phyloP scores from a whole-genome alignment of 2,329 filamentous ascomycete species.

The Talaromyces sp. region DNA sequence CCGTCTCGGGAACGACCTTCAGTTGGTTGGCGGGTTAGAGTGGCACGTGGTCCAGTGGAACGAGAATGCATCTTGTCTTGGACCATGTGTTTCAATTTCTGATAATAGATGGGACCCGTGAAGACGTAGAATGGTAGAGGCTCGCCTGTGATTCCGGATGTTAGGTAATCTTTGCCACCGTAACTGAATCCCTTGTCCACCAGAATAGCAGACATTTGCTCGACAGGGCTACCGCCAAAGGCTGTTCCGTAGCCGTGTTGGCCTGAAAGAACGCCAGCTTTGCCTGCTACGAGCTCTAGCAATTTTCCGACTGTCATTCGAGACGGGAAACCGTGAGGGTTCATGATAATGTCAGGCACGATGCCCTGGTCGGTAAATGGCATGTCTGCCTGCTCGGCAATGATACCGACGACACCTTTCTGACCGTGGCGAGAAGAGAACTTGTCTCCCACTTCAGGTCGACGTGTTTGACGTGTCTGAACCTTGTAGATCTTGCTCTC shows the following conservation, averaged over 20 bases:
- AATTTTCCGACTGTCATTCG: constrained; percentile 99
- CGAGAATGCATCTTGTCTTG: constrained; percentile 99
- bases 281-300: constrained; percentile 89
- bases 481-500: constrained; percentile 89
- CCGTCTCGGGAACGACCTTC: constrained; percentile 92
- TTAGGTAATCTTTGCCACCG: constrained; percentile 96
- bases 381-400: constrained; percentile 94
- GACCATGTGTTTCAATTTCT: constrained; percentile 99
- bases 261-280: constrained; percentile 83
- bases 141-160: constrained; percentile 91
- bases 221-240: constrained; percentile 79
- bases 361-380: constrained; percentile 90
- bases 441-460: constrained; percentile 95
- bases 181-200: constrained; percentile 90
- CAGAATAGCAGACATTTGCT: constrained; percentile 83
- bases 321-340: constrained; percentile 98
- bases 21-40: constrained; percentile 90
- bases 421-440: constrained; percentile 98
- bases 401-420: constrained; percentile 95
- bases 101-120: constrained; percentile 98
- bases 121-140: constrained; percentile 94
- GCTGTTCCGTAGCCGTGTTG: constrained; percentile 84
- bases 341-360: constrained; percentile 99
- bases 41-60: constrained; percentile 81
- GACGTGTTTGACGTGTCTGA: constrained; percentile 89